These are phyloP conservation scores for Basipetospora sp. DNA, from an alignment of 2,329 filamentous ascomycete genomes.

Conservation along the genomic window DNA sequence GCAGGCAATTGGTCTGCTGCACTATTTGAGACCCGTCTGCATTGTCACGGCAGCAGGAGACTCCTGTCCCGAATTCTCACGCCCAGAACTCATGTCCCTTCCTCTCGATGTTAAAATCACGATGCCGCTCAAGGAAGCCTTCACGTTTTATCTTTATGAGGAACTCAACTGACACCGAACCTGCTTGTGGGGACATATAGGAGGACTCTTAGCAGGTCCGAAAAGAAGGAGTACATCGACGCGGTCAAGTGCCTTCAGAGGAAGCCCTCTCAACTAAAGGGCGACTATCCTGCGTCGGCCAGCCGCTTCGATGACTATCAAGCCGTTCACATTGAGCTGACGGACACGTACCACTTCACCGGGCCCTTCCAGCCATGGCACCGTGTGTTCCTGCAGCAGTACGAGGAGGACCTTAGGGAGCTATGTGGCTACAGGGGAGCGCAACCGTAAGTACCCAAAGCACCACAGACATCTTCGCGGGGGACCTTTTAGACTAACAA, in stretches of 20 bases:
- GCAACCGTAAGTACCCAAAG: constrained; percentile 18
- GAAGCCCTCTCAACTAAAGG: constrained; percentile 9
- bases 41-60: neutral
- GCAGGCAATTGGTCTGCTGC: neutral
- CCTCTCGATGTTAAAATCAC: too few species aligned
- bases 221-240: constrained; percentile 13
- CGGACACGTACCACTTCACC: constrained; percentile 15
- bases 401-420: constrained; percentile 12
- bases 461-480: too few species aligned
- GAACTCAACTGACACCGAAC: neutral
- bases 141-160: neutral
- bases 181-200: constrained; percentile 1
- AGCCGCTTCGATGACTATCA: constrained; percentile 15
- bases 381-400: constrained; percentile 9
- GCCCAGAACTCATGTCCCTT: too few species aligned
- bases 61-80: neutral
- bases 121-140: too few species aligned
- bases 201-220: constrained; percentile 8
- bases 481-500: constrained; percentile 6
- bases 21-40: neutral
- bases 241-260: constrained; percentile 13
- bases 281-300: constrained; percentile 10
- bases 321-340: constrained; percentile 13
- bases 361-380: constrained; percentile 20
- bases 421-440: constrained; percentile 13